phyloP scores from a whole-genome alignment of 1,139 yeast species.

The Diutina pseudorugosa region DNA sequence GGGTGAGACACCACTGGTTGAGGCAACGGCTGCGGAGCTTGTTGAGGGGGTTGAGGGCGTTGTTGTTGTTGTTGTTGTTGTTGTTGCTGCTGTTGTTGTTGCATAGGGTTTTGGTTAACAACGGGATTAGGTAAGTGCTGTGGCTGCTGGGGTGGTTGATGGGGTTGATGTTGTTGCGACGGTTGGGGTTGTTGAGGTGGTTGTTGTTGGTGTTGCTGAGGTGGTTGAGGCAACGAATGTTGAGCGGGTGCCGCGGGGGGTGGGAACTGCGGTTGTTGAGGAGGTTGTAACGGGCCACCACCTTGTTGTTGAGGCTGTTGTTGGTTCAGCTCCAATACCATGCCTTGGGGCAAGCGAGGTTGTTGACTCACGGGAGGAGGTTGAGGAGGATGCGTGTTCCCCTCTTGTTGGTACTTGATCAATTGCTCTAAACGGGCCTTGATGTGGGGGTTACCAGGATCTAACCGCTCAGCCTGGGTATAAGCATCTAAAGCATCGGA shows the following conservation, averaged over 20 bases:
- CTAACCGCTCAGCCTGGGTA: conserved; percentile 88
- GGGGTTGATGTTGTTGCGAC: conserved; percentile 5
- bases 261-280: conserved; percentile 6
- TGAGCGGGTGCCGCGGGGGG: conserved; percentile 6
- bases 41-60: conserved; percentile 6
- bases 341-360: conserved; percentile 43
- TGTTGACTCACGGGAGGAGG: conserved; percentile 58
- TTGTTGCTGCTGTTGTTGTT: too few species aligned
- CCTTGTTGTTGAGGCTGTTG: conserved; percentile 13
- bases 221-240: conserved; percentile 7
- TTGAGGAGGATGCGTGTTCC: conserved; percentile 53
- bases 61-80: too few species aligned
- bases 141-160: conserved; percentile 10
- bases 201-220: conserved; percentile 12
- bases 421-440: conserved; percentile 85
- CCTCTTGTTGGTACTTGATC: conserved; percentile 63
- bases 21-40: not conserved
- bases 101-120: conserved; percentile 6
- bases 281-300: conserved; percentile 6
- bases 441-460: conserved; percentile 89
- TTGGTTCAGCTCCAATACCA: conserved; percentile 40
- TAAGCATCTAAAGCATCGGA: conserved; percentile 94
- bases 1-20: conserved; percentile 3
- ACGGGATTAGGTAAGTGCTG: conserved; percentile 7
- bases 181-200: conserved; percentile 12